phyloP scores from a whole-genome alignment of 1,284 basidiomycete species.

The Tylopilus sp. region DNA sequence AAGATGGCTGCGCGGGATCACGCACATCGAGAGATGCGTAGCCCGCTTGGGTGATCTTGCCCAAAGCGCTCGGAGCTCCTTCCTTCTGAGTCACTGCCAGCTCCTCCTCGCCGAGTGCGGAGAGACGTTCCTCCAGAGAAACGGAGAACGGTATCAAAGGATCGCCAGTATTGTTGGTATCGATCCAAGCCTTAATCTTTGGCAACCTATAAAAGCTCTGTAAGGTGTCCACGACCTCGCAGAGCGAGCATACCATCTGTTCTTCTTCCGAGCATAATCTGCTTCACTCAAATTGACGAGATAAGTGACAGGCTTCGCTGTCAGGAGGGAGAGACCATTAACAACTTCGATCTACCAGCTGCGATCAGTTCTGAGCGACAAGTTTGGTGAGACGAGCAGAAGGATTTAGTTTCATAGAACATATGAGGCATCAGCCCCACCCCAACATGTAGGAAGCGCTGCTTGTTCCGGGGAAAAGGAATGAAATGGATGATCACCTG shows the following conservation, averaged over 20 bases:
- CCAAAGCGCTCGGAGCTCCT: constrained; percentile 70
- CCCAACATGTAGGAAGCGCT: constrained; percentile 59
- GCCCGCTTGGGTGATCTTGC: constrained; percentile 91
- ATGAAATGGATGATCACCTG: constrained; percentile 22
- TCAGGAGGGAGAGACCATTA: constrained; percentile 88
- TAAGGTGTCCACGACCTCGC: neutral
- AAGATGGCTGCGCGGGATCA: constrained; percentile 3
- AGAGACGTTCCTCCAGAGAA: constrained; percentile 89
- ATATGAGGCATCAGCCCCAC: constrained; percentile 63
- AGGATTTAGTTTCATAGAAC: constrained; percentile 55
- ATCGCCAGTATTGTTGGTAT: constrained; percentile 95
- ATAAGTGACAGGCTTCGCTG: constrained; percentile 97
- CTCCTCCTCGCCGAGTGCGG: constrained; percentile 64
- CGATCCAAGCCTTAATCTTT: constrained; percentile 99
- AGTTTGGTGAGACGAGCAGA: constrained; percentile 20
- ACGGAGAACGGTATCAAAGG: constrained; percentile 97
- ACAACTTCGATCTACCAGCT: constrained; percentile 85
- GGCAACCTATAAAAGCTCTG: constrained; percentile 58
- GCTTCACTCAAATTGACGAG: constrained; percentile 96
- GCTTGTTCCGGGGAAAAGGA: constrained; percentile 50
- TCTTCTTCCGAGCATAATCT: constrained; percentile 97
- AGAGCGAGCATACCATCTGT: constrained; percentile 78
- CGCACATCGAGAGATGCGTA: constrained; percentile 79
- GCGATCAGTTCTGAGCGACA: constrained; percentile 17
- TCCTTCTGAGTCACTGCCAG: constrained; percentile 75